Base-by-base conservation (phyloP, 2,329 filamentous ascomycete genomes). In the Colletotrichum endophyticum region DNA sequence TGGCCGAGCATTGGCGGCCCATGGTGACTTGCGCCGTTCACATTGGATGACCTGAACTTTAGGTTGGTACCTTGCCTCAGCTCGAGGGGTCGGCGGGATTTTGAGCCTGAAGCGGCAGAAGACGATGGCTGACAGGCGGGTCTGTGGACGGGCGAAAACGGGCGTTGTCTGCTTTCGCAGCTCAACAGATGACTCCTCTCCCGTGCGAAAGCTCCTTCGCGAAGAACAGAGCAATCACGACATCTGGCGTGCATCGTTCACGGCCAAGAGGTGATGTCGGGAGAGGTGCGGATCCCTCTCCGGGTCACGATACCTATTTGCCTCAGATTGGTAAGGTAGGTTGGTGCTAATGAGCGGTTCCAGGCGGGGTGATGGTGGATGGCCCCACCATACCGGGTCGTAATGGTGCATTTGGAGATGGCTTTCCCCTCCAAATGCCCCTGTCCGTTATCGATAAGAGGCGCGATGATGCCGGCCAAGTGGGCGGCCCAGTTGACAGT, bases 401-500 rank as follows among this genome's bases (percentile, higher is more conserved):
- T 39, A 59, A 66, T 28, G 64, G 73, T 70, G 57, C 64, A 44
- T 36, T 73, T 25, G 57, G 27, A 69, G 66, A 39, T 69, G 64
- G 68, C 72, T 68, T 64, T 75, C 73, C 73, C 69, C 69, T 74
- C 66, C 59, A 22, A 39, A 39, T n/a, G 13, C 72, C 72, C 56
- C 64, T 28, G 57, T 61, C 22, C 12, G 63, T 69, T 76, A 76
- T 76, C 74, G 74, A 76, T 76, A 76, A 76, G 70, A 61, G n/a
- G 70, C 27, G n/a, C 57, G 56, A 68, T 64, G 70, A 76, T 70
- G 70, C 59, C 30, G 66, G 36, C 32, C 36, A 66, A 73, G 64
- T 73, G 71, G 71, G 71, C 70, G 63, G 53, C 32, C 64, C 59
- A 70, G 57, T 64, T 69, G 59, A 56, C 71, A 76, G 74, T 76